Percentiles rank a stretch among this genome's conserved stretches.
phyloP scores from a whole-genome alignment of 2,329 filamentous ascomycete genomes.

The Trichoderma semiorbis region DNA sequence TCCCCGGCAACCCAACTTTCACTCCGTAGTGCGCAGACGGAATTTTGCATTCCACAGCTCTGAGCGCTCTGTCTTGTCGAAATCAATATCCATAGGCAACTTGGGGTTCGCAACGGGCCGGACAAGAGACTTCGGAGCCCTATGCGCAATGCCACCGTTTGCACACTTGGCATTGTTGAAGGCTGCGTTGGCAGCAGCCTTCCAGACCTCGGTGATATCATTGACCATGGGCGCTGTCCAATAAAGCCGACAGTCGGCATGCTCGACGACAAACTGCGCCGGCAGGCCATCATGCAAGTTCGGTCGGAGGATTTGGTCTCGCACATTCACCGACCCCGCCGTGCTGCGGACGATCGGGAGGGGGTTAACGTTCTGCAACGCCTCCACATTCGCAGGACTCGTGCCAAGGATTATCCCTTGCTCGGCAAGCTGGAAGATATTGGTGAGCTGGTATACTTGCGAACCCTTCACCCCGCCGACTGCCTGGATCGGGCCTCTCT shows the following conservation, averaged over 20 bases:
- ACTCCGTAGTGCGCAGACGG: not conserved
- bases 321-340: constrained; percentile 36
- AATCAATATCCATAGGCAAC: not conserved
- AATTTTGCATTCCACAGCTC: not conserved
- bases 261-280: constrained; percentile 47
- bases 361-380: constrained; percentile 6
- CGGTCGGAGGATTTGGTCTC: constrained; percentile 37
- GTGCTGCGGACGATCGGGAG: constrained; percentile 35
- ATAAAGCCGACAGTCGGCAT: constrained; percentile 49
- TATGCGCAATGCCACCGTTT: constrained; percentile 31
- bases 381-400: not conserved
- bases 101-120: not conserved
- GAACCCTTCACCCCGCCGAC: constrained; percentile 53
- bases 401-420: not conserved
- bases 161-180: constrained; percentile 42
- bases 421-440: not conserved
- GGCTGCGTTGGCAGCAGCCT: constrained; percentile 38
- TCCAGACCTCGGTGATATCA: constrained; percentile 47
- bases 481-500: constrained; percentile 48
- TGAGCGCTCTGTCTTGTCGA: not conserved
- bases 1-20: not conserved
- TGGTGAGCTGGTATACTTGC: constrained; percentile 23
- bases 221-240: constrained; percentile 49
- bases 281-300: constrained; percentile 41
- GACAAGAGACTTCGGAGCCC: not conserved